phyloP scores from a whole-genome alignment of 2,329 filamentous ascomycete species.

The Ascochyta lentis region DNA sequence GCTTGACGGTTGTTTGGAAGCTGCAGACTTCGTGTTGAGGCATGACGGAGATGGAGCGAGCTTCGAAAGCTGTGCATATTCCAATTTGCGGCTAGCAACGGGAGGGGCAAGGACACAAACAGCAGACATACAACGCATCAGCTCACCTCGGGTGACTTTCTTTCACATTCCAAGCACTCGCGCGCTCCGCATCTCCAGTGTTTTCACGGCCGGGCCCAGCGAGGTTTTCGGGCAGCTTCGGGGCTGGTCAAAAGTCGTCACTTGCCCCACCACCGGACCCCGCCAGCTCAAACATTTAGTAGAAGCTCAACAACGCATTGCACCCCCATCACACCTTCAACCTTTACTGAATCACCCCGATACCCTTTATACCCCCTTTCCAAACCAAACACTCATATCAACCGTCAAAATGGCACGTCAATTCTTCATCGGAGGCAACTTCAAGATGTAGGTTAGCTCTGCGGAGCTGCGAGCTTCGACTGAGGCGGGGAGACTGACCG shows the following conservation, averaged over 20 bases:
- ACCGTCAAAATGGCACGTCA: conserved; percentile 82
- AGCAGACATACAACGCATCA: not conserved
- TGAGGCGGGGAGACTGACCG: conserved; percentile 4
- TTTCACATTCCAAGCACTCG: conserved; percentile 7
- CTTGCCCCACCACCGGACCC: conserved; percentile 31
- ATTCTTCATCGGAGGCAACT: conserved; percentile 99
- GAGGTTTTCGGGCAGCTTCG: conserved; percentile 15
- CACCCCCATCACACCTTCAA: conserved; percentile 24
- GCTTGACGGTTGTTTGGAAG: not conserved
- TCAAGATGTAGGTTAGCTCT: conserved; percentile 80
- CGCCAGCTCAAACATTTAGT: conserved; percentile 34
- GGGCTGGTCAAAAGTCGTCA: conserved; percentile 25
- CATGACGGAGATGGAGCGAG: not conserved
- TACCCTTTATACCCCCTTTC: conserved; percentile 13
- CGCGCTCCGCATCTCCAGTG: conserved; percentile 33
- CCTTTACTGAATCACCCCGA: conserved; percentile 11
- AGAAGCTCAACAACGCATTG: conserved; percentile 42
- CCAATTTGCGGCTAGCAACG: not conserved
- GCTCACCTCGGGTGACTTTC: conserved; percentile 18
- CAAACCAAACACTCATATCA: conserved; percentile 4
- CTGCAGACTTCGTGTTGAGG: not conserved
- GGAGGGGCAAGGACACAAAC: not conserved
- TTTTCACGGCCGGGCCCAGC: conserved; percentile 38
- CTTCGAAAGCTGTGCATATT: not conserved
- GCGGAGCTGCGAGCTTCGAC: conserved; percentile 17